Conservation (phyloP, 257 asterid genomes). For the Catharanthus roseus region DNA sequence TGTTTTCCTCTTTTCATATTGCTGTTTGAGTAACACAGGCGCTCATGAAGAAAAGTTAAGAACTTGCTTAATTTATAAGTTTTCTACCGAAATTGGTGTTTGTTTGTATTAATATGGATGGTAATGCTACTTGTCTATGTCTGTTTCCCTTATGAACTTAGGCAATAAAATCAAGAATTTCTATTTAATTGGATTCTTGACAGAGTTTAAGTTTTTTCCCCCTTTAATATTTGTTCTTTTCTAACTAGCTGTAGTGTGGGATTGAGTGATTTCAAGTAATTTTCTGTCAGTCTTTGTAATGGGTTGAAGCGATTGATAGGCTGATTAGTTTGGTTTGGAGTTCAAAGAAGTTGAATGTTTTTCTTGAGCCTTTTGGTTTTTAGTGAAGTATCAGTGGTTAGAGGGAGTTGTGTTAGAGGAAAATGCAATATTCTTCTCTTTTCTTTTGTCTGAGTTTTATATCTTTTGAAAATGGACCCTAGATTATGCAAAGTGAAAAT, state of each 20-base stretch:
- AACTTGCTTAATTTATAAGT: not conserved
- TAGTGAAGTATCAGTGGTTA: too few species aligned
- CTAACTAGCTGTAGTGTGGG: not conserved
- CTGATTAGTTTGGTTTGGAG: not conserved
- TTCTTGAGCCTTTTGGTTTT: not conserved
- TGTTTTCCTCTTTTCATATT: not conserved
- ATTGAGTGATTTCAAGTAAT: not conserved
- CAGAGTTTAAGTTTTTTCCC: too few species aligned
- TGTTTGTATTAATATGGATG: not conserved
- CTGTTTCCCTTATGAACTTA: not conserved
- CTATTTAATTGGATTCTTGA: not conserved
- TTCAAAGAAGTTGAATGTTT: not conserved
- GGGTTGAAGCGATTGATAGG: not conserved
- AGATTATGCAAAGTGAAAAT: not conserved
- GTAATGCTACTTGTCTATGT: not conserved
- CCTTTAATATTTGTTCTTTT: too few species aligned
- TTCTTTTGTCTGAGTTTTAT: not conserved
- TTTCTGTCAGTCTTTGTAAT: not conserved
- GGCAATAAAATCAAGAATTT: not conserved
- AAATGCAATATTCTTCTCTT: not conserved
- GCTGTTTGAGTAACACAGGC: not conserved
- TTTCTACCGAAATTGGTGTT: not conserved
- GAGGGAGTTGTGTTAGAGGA: too few species aligned
- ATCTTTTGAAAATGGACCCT: too few species aligned
- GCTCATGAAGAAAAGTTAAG: not conserved